phyloP scores from a whole-genome alignment of 1,139 yeast species.

The Geotrichum histeridarum region DNA sequence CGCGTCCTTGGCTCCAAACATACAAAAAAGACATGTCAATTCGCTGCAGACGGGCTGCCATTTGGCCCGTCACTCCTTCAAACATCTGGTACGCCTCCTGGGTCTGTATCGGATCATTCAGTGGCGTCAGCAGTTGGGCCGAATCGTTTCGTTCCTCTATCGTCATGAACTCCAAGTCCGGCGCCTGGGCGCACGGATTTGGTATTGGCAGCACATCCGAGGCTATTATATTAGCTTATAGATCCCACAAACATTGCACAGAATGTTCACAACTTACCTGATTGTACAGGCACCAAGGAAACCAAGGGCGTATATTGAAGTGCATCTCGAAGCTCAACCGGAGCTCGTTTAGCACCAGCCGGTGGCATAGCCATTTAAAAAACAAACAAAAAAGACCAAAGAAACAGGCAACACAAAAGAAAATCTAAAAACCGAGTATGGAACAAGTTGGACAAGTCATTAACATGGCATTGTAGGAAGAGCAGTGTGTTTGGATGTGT shows the following conservation, averaged over 20 bases:
- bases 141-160: conserved; percentile 12
- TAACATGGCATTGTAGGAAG: too few species aligned
- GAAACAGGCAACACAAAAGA: not conserved
- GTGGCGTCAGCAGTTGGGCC: conserved; percentile 4
- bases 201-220: conserved; percentile 14
- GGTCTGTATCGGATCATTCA: conserved; percentile 9
- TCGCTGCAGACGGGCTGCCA: conserved; percentile 8
- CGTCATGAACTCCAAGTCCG: conserved; percentile 12
- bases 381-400: not conserved
- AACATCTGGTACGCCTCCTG: conserved; percentile 9
- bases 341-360: conserved; percentile 14
- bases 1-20: not conserved
- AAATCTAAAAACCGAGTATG: not conserved
- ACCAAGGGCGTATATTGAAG: conserved; percentile 20
- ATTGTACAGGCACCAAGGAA: conserved; percentile 19
- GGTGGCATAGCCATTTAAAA: conserved; percentile 5
- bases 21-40: conserved; percentile 17
- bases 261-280: conserved; percentile 10
- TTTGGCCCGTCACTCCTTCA: conserved; percentile 10
- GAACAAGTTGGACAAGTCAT: too few species aligned
- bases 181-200: conserved; percentile 7
- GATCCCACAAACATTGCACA: not conserved
- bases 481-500: not conserved
- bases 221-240: not conserved
- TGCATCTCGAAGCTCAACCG: conserved; percentile 18